Conservation (phyloP, 805 yeast genomes). For the Saccharomycopsis olivae region DNA sequence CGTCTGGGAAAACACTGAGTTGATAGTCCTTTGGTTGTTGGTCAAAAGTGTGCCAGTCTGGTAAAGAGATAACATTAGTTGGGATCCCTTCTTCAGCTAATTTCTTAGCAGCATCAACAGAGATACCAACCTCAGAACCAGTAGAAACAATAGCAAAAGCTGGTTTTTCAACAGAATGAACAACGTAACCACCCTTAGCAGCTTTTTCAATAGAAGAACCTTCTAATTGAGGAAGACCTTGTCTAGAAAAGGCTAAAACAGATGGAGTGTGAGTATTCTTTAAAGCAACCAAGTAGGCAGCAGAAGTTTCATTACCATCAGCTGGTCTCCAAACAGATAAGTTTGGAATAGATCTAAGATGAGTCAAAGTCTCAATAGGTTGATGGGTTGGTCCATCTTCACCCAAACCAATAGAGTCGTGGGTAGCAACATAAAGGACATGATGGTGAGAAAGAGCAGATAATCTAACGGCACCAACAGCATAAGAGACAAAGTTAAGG, state of each 20-base stretch:
- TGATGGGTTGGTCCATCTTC: slow-evolving; percentile 94
- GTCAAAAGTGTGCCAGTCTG: slow-evolving; percentile 88
- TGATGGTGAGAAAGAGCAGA: slow-evolving; percentile 79
- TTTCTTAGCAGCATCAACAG: slow-evolving; percentile 72
- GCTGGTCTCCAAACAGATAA: slow-evolving; percentile 86
- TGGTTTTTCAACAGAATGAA: slow-evolving; percentile 47
- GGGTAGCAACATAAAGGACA: slow-evolving; percentile 80
- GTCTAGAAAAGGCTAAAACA: slow-evolving; percentile 72
- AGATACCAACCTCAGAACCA: slow-evolving; percentile 86
- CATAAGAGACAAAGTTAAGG: slow-evolving; percentile 83
- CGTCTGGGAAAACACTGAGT: slow-evolving; percentile 86
- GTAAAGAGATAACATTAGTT: slow-evolving; percentile 82
- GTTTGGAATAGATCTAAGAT: slow-evolving; percentile 78
- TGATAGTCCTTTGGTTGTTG: slow-evolving; percentile 70
- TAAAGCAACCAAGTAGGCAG: slow-evolving; percentile 64
- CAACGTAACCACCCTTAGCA: slow-evolving; percentile 85
- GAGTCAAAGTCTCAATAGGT: slow-evolving; percentile 83
- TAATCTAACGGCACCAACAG: slow-evolving; percentile 80
- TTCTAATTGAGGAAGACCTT: slow-evolving; percentile 84
- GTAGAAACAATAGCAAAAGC: slow-evolving; percentile 76
- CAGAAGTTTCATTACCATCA: slow-evolving; percentile 82
- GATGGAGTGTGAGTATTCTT: slow-evolving; percentile 57
- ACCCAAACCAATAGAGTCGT: slow-evolving; percentile 84
- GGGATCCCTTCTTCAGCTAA: slow-evolving; percentile 57
- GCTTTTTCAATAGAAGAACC: slow-evolving; percentile 91